Base-by-base conservation (phyloP, 192 early-diverging fungal genomes). In the Backusella liffmaniae region DNA sequence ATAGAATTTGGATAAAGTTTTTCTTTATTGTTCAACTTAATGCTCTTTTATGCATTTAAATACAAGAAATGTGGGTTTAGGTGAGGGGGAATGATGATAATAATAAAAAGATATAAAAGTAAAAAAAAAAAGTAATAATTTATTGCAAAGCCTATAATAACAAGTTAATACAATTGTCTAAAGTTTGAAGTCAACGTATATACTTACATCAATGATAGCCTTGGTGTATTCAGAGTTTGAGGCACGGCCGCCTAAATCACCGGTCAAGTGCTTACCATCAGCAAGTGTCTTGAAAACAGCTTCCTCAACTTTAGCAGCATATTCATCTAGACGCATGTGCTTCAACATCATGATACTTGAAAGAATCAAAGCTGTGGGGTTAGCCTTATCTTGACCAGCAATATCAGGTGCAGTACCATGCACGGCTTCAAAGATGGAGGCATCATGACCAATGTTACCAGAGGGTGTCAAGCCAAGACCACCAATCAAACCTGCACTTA, bases 391-490 rank as follows among this genome's bases (percentile, higher is more conserved):
- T 80, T 74, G 73, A 32, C 80, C 74, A 15, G 96, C 97, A 85
- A 99, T 99, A 86, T 99, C 97, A 42, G 97, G 97, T 37, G 96
- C 97, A 30, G 96, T 98, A 56, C 93, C 93, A 79, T 94, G 93
- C 30, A 97, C 97, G 29, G 90, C 90, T 86, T 99, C 97, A 73
- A 99, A 99, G 90, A 99, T 97, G 72, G 91, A 93, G 67, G 97
- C 97, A 81, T 99, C 96, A 72, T 88, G 91, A 66, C 97, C 97
- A 91, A 99, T 99, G 90, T 99, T 99, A 62, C 97, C 97, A 56
- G 94, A 96, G 42, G 97, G 97, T 10, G 97, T 99, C 77, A 99
- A 86, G 29, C 97, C 97, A 66, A 99, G 91, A 53, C 97, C 97
- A 72, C 97, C 97, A 79, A 99, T 99, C 62, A 99, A 88, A 73